These are phyloP conservation scores for Cordyceps pruinosa DNA, from an alignment of 2,329 filamentous ascomycete genomes.

Conservation along the genomic window DNA sequence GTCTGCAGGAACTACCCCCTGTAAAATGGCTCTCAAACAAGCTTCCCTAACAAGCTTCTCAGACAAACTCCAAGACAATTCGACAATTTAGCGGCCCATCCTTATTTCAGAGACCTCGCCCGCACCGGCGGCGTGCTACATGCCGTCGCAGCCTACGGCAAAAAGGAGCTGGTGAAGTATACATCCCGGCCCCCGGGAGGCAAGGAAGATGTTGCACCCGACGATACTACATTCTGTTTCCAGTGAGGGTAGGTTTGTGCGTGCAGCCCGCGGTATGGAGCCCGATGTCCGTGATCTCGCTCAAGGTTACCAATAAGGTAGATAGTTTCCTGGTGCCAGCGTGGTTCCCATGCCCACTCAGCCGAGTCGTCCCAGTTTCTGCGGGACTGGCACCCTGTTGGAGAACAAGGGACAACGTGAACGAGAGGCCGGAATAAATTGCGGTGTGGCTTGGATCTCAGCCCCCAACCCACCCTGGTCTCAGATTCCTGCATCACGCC, in stretches of 20 bases:
- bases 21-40: background rate
- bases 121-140: too few relatives aligned
- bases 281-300: background rate
- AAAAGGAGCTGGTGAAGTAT: background rate
- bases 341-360: background rate
- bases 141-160: background rate
- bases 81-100: background rate
- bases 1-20: too few relatives aligned
- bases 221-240: background rate
- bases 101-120: background rate
- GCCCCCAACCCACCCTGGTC: background rate
- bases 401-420: background rate
- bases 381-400: background rate
- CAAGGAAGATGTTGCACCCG: background rate
- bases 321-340: background rate
- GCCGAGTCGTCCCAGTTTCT: too few relatives aligned
- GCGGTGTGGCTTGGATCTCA: slow-evolving; percentile 9
- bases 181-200: background rate
- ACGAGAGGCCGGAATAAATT: background rate
- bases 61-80: background rate
- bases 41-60: too few relatives aligned
- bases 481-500: background rate
- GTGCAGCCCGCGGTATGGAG: background rate
- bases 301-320: slow-evolving; percentile 6
- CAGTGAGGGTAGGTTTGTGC: background rate